Evolutionary conservation across 352 stramenopile genomes (phyloP), one percentile per base, ranked within the genome.

Genomic region (Pythium apleroticum): DNA sequence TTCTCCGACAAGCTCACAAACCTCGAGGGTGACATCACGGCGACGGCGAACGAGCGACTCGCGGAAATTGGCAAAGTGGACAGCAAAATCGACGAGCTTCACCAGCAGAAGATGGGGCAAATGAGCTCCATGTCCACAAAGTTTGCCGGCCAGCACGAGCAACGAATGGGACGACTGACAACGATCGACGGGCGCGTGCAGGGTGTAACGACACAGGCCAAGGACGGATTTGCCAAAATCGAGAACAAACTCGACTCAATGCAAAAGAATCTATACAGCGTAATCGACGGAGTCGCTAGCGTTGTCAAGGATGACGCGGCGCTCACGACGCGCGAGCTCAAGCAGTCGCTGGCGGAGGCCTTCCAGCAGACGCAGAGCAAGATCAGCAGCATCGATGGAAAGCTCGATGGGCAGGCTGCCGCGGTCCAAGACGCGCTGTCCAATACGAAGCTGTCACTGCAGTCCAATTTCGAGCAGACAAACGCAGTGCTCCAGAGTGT

Each of bases 281-380:
- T 61, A 15, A 61, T 61, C 27, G 55, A 61, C 27, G 55, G 55
- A 17, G 55, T 61, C 7, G 58, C 58, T 7, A 31, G 49, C 19
- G 35, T 65, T 3, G 25, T 65, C 58, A 57, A 65, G 35, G 27
- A 65, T n/a, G 49, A 65, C 35, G 49, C 58, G 17, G 58, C 55
- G 24, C 55, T 61, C 15, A 61, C 55, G 17, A 61, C 55, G 11
- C 19, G n/a, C 17, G 39, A 53, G 55, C 55, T 61, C 24, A 61
- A 61, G 55, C 17, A 53, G 7, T 28, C 37, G 14, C 12, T 61
- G 5, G 55, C 39, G 4, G 41, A 39, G 17, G 25, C 55, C 14
- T 53, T 53, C 27, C 39, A 61, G 55, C 41, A 61, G 24, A 61
- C 55, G 41, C 55, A 53, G 19, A 17, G 1, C 9, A 52, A 53